These are phyloP conservation scores for Panicum virgatum DNA, from an alignment of 202 grass and related monocot species.

Conservation along the genomic window DNA sequence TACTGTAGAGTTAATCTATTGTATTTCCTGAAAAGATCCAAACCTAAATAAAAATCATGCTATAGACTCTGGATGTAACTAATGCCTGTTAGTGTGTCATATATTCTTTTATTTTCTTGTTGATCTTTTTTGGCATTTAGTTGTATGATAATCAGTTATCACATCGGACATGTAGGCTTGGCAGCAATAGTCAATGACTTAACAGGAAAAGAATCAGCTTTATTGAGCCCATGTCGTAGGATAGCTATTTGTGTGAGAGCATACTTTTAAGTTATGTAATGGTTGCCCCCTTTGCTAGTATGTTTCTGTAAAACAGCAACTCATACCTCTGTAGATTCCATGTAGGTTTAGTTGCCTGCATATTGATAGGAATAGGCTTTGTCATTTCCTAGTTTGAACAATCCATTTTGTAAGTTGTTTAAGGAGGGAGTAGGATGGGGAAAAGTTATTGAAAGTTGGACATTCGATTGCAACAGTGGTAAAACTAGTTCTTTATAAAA, in stretches of 20 bases:
- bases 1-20: not conserved
- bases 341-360: not conserved
- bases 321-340: not conserved
- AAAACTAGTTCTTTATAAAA: constrained; percentile 7
- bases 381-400: constrained; percentile 11
- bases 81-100: not conserved
- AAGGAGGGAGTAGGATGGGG: not conserved
- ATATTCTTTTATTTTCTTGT: not conserved
- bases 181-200: not conserved
- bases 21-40: not conserved
- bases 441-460: not conserved
- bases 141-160: not conserved
- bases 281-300: not conserved
- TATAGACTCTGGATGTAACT: not conserved
- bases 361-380: not conserved
- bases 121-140: not conserved
- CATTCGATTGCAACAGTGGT: not conserved
- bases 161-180: constrained; percentile 4
- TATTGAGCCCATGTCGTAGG: not conserved
- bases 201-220: not conserved
- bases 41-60: not conserved
- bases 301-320: not conserved
- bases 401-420: not conserved
- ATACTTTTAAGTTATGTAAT: not conserved
- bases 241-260: not conserved